Evolutionary conservation across 208 protist genomes (phyloP), one percentile per base, ranked within the genome.

Genomic region (Phytomonas sp.): DNA sequence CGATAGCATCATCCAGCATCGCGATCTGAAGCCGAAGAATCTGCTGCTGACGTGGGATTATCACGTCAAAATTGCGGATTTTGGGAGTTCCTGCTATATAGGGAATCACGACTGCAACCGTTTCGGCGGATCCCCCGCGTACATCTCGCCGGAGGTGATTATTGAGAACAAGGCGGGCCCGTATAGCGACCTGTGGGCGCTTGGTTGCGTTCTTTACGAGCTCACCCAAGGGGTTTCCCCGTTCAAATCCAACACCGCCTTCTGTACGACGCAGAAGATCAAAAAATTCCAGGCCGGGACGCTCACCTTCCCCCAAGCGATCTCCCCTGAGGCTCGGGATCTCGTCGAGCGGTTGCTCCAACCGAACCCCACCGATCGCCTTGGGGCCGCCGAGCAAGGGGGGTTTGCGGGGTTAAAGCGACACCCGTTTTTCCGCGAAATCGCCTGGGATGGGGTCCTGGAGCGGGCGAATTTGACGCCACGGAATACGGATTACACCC

Each of bases 191-290:
- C 92, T 99, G 34, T 99, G 99, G 99, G 97, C 96, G 5, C 84
- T 98, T 29, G 99, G 98, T 31, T 99, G 98, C 80, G 99, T 99
- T 72, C 96, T 99, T 8, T 96, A 94, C 72, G 85, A 88, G 74
- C 73, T 87, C 29, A 43, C 88, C 4, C 68, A 81, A 31, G 86
- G 85, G 5, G 31, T 76, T 4, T 75, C 84, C 40, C 77, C 78
- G 37, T 96, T 97, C 68, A 56, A 71, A 0, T 76, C 77, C 2
- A 76, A 81, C 33, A 88, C 79, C 34, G 72, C 80, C 8, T 87
- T 88, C 71, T 77, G 90, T 65, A 79, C 87, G 7, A 80, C 94
- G 64, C 66, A 82, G n/a, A 67, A 76, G 8, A 81, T 95, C 63
- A 83, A 85, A 37, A 60, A 77, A 15, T 82, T 80, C 67, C 29